phyloP scores from a whole-genome alignment of 2,329 filamentous ascomycete species.

The Fusarium continuum region DNA sequence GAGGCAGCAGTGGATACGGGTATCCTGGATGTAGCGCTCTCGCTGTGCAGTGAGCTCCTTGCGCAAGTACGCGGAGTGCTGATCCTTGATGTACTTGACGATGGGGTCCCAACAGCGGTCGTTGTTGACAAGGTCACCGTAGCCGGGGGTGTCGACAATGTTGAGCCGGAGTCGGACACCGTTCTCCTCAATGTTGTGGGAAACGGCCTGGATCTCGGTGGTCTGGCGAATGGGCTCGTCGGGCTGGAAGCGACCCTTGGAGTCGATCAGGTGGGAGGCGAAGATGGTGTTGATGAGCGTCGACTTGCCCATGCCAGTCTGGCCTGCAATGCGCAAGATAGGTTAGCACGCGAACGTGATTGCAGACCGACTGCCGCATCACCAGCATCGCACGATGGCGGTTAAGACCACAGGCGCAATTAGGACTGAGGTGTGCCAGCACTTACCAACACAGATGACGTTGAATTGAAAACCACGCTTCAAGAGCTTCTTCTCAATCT shows the following conservation, averaged over 20 bases:
- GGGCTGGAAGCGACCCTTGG: constrained; percentile 92
- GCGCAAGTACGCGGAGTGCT: constrained; percentile 98
- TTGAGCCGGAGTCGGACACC: constrained; percentile 96
- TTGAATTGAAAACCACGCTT: constrained; percentile 99
- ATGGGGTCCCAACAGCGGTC: constrained; percentile 99
- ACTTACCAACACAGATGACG: constrained; percentile 97
- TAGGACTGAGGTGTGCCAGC: constrained; percentile 1
- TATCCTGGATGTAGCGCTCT: constrained; percentile 99
- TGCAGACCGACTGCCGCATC: constrained; percentile 1
- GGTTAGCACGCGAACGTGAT: constrained; percentile 25
- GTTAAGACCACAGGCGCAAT: constrained; percentile 17
- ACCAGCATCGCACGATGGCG: constrained; percentile 30
- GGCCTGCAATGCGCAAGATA: constrained; percentile 65
- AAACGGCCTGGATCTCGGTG: constrained; percentile 97
- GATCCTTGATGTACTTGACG: constrained; percentile 99
- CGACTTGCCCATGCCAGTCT: constrained; percentile 98
- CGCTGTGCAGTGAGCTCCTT: constrained; percentile 99
- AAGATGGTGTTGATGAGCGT: constrained; percentile 99
- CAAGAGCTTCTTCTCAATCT: constrained; percentile 99
- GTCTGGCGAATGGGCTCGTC: constrained; percentile 94
- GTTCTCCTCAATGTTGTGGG: constrained; percentile 99
- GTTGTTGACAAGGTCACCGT: constrained; percentile 99
- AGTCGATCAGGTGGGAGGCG: constrained; percentile 98
- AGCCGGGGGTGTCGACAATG: constrained; percentile 98
- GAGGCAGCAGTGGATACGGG: constrained; percentile 97